Conservation (phyloP, 495 filamentous ascomycete genomes). For the Penicillium fimorum region DNA sequence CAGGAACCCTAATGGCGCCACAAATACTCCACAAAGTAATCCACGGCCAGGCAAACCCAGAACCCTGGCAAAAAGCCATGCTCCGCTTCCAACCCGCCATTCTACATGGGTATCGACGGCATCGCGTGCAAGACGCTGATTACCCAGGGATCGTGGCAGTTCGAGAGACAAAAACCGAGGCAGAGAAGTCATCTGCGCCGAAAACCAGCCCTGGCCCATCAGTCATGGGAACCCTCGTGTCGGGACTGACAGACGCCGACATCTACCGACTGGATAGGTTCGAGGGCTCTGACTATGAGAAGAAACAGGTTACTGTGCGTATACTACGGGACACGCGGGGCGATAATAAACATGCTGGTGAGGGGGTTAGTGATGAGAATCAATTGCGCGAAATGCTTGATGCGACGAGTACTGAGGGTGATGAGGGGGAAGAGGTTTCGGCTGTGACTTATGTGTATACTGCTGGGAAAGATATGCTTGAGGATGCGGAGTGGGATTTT, state of each 20-base stretch:
- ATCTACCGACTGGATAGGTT: conserved; percentile 76
- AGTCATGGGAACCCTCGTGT: conserved; percentile 80
- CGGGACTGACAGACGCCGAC: conserved; percentile 75
- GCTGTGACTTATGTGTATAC: conserved; percentile 79
- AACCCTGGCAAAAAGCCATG: conserved; percentile 49
- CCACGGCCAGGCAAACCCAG: conserved; percentile 57
- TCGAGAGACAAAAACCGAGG: not conserved
- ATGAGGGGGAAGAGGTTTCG: conserved; percentile 52
- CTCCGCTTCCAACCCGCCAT: conserved; percentile 72
- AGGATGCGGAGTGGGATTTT: conserved; percentile 78
- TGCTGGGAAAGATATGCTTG: conserved; percentile 47
- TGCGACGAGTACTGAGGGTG: conserved; percentile 29
- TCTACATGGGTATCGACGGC: conserved; percentile 68
- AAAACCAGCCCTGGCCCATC: conserved; percentile 22
- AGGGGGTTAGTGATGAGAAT: conserved; percentile 1
- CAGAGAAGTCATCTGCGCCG: not conserved
- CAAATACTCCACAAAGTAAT: conserved; percentile 80
- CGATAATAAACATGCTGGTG: not conserved
- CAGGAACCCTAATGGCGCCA: conserved; percentile 68
- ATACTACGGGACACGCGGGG: conserved; percentile 46
- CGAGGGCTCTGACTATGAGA: conserved; percentile 74
- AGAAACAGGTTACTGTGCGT: conserved; percentile 58
- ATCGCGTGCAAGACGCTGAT: conserved; percentile 63
- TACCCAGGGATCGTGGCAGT: conserved; percentile 78
- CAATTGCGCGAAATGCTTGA: conserved; percentile 35